Evolutionary conservation across 805 yeast species (phyloP).

Genomic region (Hanseniaspora lachancei): DNA sequence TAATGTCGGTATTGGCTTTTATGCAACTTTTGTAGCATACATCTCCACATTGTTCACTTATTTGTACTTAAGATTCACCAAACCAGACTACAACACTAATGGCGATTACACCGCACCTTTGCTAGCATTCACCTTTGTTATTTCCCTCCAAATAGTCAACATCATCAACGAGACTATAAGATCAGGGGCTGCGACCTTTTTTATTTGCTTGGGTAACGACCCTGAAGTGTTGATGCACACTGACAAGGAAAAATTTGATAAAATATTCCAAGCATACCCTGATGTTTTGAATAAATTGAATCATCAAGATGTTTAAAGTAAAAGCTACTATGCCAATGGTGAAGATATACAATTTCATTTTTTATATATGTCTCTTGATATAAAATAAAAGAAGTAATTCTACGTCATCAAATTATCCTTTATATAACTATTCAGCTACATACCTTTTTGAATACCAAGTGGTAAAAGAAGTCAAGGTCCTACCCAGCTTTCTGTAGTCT

Average conservation of each 20-base stretch:
- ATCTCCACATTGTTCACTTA: slow-evolving; percentile 50
- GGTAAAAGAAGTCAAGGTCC: slow-evolving; percentile 61
- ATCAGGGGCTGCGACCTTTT: slow-evolving; percentile 72
- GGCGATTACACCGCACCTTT: slow-evolving; percentile 60
- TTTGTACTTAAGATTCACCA: slow-evolving; percentile 52
- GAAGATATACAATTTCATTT: neutral
- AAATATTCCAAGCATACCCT: slow-evolving; percentile 53
- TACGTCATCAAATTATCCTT: too few relatives aligned
- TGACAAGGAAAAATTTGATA: slow-evolving; percentile 56
- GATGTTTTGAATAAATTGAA: slow-evolving; percentile 46
- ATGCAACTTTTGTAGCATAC: slow-evolving; percentile 58
- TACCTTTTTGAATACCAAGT: slow-evolving; percentile 70
- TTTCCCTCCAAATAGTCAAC: slow-evolving; percentile 63
- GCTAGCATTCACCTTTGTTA: slow-evolving; percentile 58
- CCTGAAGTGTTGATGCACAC: slow-evolving; percentile 70
- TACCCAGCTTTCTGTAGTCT: slow-evolving; percentile 62
- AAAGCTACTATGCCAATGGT: neutral
- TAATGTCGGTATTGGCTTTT: slow-evolving; percentile 65
- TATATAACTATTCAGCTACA: neutral
- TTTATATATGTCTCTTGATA: neutral
- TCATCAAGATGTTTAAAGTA: slow-evolving; percentile 22
- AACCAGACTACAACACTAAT: slow-evolving; percentile 47
- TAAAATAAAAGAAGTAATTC: neutral
- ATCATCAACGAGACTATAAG: slow-evolving; percentile 61
- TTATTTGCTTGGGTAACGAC: slow-evolving; percentile 69